Percentiles rank a stretch among this genome's conserved stretches.
Evolutionary conservation across 2,329 filamentous ascomycete genomes (phyloP).

Genomic region (Cytospora schulzeri): DNA sequence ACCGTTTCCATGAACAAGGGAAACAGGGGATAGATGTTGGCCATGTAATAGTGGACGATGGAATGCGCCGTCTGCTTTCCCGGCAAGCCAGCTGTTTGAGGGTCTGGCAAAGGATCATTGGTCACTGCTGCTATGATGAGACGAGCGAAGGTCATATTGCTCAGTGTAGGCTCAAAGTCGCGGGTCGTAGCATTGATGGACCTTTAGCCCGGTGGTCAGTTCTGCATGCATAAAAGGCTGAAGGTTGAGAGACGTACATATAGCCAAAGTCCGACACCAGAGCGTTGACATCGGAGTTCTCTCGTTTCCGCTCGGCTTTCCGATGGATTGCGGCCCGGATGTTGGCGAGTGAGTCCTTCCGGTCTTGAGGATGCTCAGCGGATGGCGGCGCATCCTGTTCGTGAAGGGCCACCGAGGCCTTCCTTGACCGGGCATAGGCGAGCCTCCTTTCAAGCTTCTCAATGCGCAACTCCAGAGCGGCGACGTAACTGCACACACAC

Average conservation of each 20-base stretch:
- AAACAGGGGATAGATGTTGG: slow-evolving; percentile 76
- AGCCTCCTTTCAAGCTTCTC: slow-evolving; percentile 85
- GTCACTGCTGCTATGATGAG: slow-evolving; percentile 82
- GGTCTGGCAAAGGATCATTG: slow-evolving; percentile 70
- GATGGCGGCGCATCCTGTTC: slow-evolving; percentile 54
- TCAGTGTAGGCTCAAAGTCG: slow-evolving; percentile 87
- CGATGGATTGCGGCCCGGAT: slow-evolving; percentile 66
- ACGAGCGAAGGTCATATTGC: slow-evolving; percentile 89
- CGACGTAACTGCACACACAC: slow-evolving; percentile 69
- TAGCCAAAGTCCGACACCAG: slow-evolving; percentile 93
- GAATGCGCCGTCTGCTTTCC: slow-evolving; percentile 67
- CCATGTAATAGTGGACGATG: slow-evolving; percentile 81
- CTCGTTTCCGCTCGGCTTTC: slow-evolving; percentile 65
- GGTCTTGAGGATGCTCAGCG: slow-evolving; percentile 47
- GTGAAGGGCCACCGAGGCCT: slow-evolving; percentile 68
- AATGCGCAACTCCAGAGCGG: slow-evolving; percentile 87
- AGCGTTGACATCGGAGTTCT: slow-evolving; percentile 86
- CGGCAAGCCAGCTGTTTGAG: slow-evolving; percentile 65
- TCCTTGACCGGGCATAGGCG: slow-evolving; percentile 68
- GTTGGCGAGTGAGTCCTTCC: slow-evolving; percentile 64
- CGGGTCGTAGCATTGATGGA: slow-evolving; percentile 92
- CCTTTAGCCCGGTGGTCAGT: slow-evolving; percentile 46
- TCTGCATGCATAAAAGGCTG: not conserved
- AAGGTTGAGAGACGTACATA: slow-evolving; percentile 57
- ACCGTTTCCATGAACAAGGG: slow-evolving; percentile 82